Evolutionary conservation across 169 alveolate species (phyloP).

Genomic region (Plasmodium cynomolgi): DNA sequence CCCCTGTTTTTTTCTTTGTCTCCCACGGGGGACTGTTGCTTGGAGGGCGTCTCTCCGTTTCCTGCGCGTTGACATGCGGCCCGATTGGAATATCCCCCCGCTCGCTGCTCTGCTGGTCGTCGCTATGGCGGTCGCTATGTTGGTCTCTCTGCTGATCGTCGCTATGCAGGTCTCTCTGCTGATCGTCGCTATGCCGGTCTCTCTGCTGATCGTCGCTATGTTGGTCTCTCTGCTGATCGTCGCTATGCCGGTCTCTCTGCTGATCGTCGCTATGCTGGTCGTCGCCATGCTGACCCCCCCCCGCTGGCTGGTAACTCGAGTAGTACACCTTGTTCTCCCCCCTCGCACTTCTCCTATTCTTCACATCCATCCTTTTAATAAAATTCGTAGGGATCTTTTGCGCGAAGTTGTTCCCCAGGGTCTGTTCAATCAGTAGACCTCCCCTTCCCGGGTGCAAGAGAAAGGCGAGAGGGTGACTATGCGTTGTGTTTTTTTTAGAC

Average conservation of each 20-base stretch:
- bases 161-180: neutral
- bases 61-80: neutral
- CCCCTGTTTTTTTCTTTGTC: neutral
- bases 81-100: neutral
- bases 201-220: too few species aligned
- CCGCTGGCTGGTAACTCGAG: neutral
- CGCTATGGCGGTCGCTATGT: too few species aligned
- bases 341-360: neutral
- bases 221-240: neutral
- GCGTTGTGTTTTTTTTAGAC: slow-evolving; percentile 22
- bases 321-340: neutral
- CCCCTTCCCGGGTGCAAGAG: neutral
- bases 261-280: neutral
- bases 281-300: neutral
- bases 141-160: too few species aligned
- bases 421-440: neutral
- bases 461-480: slow-evolving; percentile 35
- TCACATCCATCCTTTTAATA: neutral
- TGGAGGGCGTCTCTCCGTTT: neutral
- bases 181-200: neutral
- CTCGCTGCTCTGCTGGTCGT: neutral
- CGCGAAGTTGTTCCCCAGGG: neutral
- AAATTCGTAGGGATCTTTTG: slow-evolving; percentile 10
- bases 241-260: too few species aligned
- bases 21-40: neutral